A percentile compares a stretch with the other conserved stretches of the same genome.
These are phyloP conservation scores for Picea engelmannii DNA, from an alignment of 83 land plant species.

Conservation along the genomic window DNA sequence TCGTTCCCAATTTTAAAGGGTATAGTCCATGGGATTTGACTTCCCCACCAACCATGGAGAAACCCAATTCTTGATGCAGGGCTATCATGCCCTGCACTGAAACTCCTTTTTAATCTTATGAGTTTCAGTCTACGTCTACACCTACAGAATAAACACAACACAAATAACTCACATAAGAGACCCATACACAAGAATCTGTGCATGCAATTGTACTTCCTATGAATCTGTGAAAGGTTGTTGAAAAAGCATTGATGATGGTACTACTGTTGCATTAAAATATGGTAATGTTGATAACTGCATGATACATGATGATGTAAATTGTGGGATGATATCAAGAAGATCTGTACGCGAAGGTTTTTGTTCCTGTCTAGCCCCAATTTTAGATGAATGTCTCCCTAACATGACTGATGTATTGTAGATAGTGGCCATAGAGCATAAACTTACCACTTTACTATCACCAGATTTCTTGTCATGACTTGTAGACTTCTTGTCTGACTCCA, in stretches of 20 bases:
- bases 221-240: conserved; percentile 77
- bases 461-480: not conserved
- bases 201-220: conserved; percentile 86
- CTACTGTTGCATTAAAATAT: conserved; percentile 52
- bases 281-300: conserved; percentile 38
- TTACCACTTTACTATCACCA: not conserved
- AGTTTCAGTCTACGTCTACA: no score
- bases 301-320: conserved; percentile 1
- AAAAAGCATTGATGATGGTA: conserved; percentile 30
- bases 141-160: not conserved
- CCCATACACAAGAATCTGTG: conserved; percentile 94
- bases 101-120: no score
- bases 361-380: conserved; percentile 15
- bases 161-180: conserved; percentile 72
- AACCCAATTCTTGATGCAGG: no score
- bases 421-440: not conserved
- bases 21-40: no score
- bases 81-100: no score
- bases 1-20: no score
- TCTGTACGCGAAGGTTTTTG: conserved; percentile 7
- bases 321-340: conserved; percentile 17
- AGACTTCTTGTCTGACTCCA: not conserved
- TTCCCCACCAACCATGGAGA: no score
- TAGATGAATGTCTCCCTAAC: not conserved
- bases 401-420: not conserved